phyloP scores from a whole-genome alignment of 2,329 filamentous ascomycete genomes.

The Penicillium sp. region DNA sequence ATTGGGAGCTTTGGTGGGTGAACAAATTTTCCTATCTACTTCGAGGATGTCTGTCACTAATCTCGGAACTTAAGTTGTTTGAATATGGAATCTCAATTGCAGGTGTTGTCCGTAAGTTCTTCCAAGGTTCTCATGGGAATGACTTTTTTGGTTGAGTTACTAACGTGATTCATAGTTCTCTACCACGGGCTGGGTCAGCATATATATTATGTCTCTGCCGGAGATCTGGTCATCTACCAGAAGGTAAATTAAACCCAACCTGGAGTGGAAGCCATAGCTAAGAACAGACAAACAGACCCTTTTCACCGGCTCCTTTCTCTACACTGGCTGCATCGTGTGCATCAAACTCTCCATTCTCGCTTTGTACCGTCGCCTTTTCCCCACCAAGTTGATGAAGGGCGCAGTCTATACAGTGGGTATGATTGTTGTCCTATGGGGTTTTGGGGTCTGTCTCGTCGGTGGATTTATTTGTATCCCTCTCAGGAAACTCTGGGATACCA shows the following conservation, averaged over 20 bases:
- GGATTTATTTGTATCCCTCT: constrained; percentile 24
- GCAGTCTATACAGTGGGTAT: constrained; percentile 19
- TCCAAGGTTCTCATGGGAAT: not conserved
- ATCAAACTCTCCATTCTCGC: constrained; percentile 27
- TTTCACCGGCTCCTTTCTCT: constrained; percentile 22
- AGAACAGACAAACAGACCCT: constrained; percentile 20
- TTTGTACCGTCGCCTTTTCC: constrained; percentile 25
- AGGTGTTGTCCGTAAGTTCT: not conserved
- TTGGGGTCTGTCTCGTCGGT: constrained; percentile 20
- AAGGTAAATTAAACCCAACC: constrained; percentile 16
- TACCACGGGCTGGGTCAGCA: not conserved
- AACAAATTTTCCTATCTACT: constrained; percentile 2
- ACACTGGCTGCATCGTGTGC: constrained; percentile 23
- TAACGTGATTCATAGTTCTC: not conserved
- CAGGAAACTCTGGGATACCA: constrained; percentile 24
- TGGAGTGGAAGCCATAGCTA: not conserved
- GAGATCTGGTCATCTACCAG: constrained; percentile 20
- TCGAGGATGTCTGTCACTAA: too few relatives aligned
- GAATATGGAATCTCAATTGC: not conserved
- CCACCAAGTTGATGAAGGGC: constrained; percentile 19
- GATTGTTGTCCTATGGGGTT: constrained; percentile 22
- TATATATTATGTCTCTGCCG: constrained; percentile 8
- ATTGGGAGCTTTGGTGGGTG: constrained; percentile 16
- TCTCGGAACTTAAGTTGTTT: not conserved
- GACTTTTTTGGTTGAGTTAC: not conserved